phyloP scores from a whole-genome alignment of 306 rosid species.

The Adenanthera pavonina region DNA sequence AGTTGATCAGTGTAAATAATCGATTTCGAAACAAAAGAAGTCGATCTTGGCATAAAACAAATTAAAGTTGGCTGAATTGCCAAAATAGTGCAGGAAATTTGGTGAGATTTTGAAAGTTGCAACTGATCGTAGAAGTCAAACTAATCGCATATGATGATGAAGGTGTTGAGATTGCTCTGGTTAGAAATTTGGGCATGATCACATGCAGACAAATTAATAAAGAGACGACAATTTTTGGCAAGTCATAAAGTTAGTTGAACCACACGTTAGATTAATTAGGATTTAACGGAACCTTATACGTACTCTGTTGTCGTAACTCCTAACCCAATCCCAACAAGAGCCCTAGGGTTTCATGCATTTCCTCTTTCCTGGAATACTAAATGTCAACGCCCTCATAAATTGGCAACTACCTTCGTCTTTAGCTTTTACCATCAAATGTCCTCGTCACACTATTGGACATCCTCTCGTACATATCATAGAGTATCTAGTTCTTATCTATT shows the following conservation, averaged over 20 bases:
- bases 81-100: background rate
- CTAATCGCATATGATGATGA: background rate
- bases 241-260: background rate
- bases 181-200: background rate
- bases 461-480: too few species aligned
- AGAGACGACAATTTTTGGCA: background rate
- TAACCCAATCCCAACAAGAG: background rate
- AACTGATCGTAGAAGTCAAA: background rate
- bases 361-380: background rate
- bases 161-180: background rate
- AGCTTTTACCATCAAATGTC: background rate
- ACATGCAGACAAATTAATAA: background rate
- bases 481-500: background rate
- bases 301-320: background rate
- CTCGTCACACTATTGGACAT: background rate
- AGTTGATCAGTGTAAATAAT: background rate
- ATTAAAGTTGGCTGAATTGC: background rate
- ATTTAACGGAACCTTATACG: background rate
- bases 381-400: background rate
- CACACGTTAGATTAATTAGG: background rate
- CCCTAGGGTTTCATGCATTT: background rate
- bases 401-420: background rate
- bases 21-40: background rate
- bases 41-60: background rate
- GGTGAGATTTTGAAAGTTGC: background rate